Conservation (phyloP, 2,329 filamentous ascomycete species). For the Botrytis galanthina region DNA sequence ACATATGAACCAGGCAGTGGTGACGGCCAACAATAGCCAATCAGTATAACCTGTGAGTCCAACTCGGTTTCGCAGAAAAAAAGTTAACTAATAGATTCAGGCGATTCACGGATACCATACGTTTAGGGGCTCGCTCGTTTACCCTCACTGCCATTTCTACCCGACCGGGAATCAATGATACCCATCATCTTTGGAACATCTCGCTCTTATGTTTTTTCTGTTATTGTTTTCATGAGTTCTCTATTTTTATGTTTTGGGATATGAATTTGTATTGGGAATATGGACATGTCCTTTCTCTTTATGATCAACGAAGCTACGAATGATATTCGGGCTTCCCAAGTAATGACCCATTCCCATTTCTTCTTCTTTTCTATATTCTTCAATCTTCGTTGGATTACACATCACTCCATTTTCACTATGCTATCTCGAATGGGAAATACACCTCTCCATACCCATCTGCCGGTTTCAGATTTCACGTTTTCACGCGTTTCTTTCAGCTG, state of each 20-base stretch:
- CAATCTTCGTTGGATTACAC: too few relatives aligned
- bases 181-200: not conserved
- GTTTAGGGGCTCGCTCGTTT: slow-evolving; percentile 11
- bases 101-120: not conserved
- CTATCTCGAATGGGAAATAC: not conserved
- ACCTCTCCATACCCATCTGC: not conserved
- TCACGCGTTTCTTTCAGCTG: not conserved
- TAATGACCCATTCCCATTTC: not conserved
- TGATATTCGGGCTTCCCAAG: not conserved
- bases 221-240: not conserved
- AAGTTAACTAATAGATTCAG: not conserved
- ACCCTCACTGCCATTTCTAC: not conserved
- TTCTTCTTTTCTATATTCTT: not conserved
- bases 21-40: not conserved
- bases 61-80: too few relatives aligned
- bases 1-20: not conserved
- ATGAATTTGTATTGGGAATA: not conserved
- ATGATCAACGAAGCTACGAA: not conserved
- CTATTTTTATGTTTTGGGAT: not conserved
- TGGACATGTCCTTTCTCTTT: not conserved
- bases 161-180: not conserved
- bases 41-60: not conserved
- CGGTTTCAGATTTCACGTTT: not conserved
- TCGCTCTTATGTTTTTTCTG: not conserved
- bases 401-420: too few relatives aligned